A percentile compares a stretch with the other conserved stretches of the same genome.
Evolutionary conservation across 305 asterid genomes (phyloP).

Genomic region (Stenogyne calaminthoides): DNA sequence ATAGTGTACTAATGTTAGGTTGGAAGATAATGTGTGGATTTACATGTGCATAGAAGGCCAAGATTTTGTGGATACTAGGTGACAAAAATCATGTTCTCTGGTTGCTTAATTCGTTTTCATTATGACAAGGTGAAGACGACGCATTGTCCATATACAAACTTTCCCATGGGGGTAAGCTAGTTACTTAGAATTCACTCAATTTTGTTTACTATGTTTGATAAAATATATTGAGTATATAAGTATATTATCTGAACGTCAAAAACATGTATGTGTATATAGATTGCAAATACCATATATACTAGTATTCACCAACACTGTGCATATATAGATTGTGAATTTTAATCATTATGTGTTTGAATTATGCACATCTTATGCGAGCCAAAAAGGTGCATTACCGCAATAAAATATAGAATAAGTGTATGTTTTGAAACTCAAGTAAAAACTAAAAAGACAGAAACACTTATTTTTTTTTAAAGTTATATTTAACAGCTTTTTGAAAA

Average conservation of each 20-base stretch:
- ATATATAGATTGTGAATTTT: too few species aligned
- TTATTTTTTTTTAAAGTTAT: too few species aligned
- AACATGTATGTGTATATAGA: too few species aligned
- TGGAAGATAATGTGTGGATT: not conserved
- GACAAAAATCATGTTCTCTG: conserved; percentile 34
- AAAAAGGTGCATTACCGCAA: not conserved
- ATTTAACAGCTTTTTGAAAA: too few species aligned
- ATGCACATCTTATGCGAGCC: too few species aligned
- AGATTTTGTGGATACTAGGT: conserved; percentile 20
- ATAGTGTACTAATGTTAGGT: not conserved
- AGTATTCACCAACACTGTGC: too few species aligned
- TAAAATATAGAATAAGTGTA: too few species aligned
- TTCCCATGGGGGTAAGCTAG: not conserved
- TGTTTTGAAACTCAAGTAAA: too few species aligned
- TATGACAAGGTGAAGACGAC: conserved; percentile 28
- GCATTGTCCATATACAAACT: not conserved
- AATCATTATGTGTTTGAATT: not conserved
- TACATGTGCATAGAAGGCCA: conserved; percentile 1
- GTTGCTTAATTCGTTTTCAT: not conserved
- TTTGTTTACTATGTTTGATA: not conserved
- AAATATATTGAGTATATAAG: too few species aligned
- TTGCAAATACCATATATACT: too few species aligned
- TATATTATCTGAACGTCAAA: too few species aligned
- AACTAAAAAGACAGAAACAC: too few species aligned
- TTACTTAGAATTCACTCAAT: not conserved